Conservation (phyloP, 768 basidiomycete genomes). For the Tubosaeta brunneosetosa region DNA sequence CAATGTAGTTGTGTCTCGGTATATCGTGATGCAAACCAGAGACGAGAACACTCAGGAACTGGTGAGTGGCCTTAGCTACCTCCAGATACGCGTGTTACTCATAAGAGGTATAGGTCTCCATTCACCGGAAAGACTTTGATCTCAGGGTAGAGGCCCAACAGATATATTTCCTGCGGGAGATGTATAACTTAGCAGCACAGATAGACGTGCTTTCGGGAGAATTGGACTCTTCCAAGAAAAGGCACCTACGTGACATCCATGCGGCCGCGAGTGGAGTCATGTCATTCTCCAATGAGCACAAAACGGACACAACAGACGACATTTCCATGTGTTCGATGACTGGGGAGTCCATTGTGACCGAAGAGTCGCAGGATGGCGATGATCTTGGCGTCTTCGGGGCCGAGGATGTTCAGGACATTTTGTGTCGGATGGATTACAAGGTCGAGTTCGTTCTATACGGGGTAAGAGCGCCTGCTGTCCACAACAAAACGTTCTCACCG, state of each 20-base stretch:
- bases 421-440: not conserved
- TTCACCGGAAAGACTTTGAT: not conserved
- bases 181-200: conserved; percentile 9
- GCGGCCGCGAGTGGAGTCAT: not conserved
- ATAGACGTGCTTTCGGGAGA: not conserved
- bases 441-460: not conserved
- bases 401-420: not conserved
- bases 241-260: not conserved
- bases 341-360: too few species aligned
- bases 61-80: not conserved
- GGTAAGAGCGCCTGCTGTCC: not conserved
- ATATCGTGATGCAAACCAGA: conserved; percentile 3
- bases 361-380: not conserved
- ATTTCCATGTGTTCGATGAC: too few species aligned
- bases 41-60: not conserved
- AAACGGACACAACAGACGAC: not conserved
- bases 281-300: not conserved
- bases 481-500: too few species aligned
- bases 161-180: conserved; percentile 1
- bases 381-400: not conserved
- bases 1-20: conserved; percentile 1
- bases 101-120: not conserved
- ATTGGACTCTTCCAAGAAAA: not conserved
- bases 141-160: not conserved
- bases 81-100: not conserved